Base-by-base conservation (phyloP, 2,329 filamentous ascomycete genomes). In the Rachicladosporium sp. region DNA sequence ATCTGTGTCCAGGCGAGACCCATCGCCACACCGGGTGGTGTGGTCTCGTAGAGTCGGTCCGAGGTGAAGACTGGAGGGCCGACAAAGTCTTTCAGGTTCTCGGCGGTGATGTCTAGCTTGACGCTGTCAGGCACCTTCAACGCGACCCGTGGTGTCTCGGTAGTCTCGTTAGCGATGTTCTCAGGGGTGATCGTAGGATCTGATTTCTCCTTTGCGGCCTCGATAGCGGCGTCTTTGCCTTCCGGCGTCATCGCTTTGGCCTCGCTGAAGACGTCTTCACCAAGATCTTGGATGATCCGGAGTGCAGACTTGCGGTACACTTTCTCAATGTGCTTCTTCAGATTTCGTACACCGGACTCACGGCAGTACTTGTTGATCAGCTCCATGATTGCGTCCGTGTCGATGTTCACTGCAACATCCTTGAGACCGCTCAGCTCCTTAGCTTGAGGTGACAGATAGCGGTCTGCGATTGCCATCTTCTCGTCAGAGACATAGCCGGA, bases 321-420 rank as follows among this genome's bases (percentile, higher is more conserved):
- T 68, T 98, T 98, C 62, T 98, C 91, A 46, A 98, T 98, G 61
- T 96, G 89, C 69, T 98, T 96, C 74, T 98, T 98, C 45, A 98
- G 68, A 57, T 98, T 98, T 49, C 91, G 81, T 6, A 98, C 93
- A 52, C 91, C 91, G 33, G 87, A 94, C 64, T 98, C 91, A 33
- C 91, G 83, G 65, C 88, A 95, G 67, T 98, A 98, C 15, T 86
- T 93, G 66, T 96, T 96, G 68, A 98, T 98, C 33, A 98, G 73
- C 63, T 98, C 91, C 55, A 91, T 82, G 33, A 98, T 93, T 9
- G 89, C 93, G 42, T 83, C 81, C 50, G 87, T 79, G 45, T 78
- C 80, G 33, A 98, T 70, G n/a, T 69, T 69, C n/a, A 98, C 88
- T 55, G 95, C 82, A 12, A 88, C 89, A 12, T 91, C 76, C 58